phyloP scores from a whole-genome alignment of 208 protist genomes.

The Trypanosoma brucei region DNA sequence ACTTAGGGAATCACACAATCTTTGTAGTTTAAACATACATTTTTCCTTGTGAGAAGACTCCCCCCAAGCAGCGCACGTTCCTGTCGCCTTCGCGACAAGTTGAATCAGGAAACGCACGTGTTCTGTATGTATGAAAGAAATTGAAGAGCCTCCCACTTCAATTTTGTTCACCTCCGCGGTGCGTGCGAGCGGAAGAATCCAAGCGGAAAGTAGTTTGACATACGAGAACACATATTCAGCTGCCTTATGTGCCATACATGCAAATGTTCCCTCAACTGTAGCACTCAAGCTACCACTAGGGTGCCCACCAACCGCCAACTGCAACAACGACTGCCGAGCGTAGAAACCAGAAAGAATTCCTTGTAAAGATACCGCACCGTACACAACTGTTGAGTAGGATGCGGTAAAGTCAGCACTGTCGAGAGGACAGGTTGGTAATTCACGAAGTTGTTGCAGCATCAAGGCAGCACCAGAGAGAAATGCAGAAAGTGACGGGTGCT shows the following conservation, averaged over 20 bases:
- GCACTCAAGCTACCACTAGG: neutral
- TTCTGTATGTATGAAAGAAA: neutral
- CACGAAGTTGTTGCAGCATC: neutral
- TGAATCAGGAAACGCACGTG: neutral
- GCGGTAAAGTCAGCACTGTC: neutral
- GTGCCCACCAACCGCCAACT: neutral
- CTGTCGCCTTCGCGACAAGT: slow-evolving; percentile 1
- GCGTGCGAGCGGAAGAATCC: slow-evolving; percentile 1
- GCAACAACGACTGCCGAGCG: neutral
- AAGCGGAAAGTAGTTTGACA: slow-evolving; percentile 3
- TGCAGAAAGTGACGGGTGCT: neutral
- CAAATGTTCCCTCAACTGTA: slow-evolving; percentile 9
- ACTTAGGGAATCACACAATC: slow-evolving; percentile 13
- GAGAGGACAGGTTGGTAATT: neutral
- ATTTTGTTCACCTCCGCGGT: neutral
- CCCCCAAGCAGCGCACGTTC: slow-evolving; percentile 7
- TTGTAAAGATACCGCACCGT: slow-evolving; percentile 2
- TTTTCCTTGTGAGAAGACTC: slow-evolving; percentile 7
- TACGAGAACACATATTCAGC: neutral
- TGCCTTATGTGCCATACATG: slow-evolving; percentile 7
- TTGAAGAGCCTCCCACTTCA: neutral
- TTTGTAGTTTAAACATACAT: slow-evolving; percentile 8
- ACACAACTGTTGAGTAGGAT: neutral
- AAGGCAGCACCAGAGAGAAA: neutral
- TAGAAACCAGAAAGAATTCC: slow-evolving; percentile 10